Percentiles rank a stretch among this genome's conserved stretches.
These are phyloP conservation scores for Sporothrix pallida DNA, from an alignment of 2,329 filamentous ascomycete species.

Conservation along the genomic window DNA sequence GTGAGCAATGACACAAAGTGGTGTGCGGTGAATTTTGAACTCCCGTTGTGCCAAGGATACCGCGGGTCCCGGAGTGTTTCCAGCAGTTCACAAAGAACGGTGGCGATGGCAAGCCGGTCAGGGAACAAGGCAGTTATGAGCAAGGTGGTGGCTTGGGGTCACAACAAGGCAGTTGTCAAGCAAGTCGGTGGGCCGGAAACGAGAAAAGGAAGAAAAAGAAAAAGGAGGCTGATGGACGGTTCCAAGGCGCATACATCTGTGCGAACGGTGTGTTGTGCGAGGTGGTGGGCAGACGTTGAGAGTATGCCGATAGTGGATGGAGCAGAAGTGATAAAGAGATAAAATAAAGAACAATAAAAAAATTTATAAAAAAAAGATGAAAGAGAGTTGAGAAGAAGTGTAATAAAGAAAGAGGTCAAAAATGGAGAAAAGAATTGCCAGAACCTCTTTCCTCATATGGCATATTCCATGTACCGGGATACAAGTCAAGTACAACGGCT, in stretches of 20 bases:
- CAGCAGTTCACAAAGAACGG: not conserved
- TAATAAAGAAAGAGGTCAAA: not conserved
- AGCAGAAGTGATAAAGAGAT: not conserved
- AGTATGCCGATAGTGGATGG: not conserved
- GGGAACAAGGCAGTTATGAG: conserved; percentile 3
- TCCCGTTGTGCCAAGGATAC: not conserved
- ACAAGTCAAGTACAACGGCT: conserved; percentile 16
- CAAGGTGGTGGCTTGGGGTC: no score
- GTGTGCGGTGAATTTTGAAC: no score
- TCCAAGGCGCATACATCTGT: conserved; percentile 8
- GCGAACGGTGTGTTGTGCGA: conserved; percentile 2
- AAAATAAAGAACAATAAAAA: not conserved
- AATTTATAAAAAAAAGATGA: not conserved
- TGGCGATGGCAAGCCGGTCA: conserved; percentile 20
- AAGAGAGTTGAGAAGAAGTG: not conserved
- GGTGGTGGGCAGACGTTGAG: not conserved
- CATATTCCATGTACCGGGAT: conserved; percentile 13
- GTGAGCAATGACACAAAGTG: not conserved
- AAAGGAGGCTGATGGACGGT: conserved; percentile 17
- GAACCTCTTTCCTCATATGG: not conserved
- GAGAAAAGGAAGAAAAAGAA: conserved; percentile 23
- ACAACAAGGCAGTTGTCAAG: not conserved
- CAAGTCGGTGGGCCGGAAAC: not conserved
- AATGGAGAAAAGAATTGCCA: not conserved
- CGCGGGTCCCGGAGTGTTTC: conserved; percentile 5